These are phyloP conservation scores for Yamadazyma kitorensis DNA, from an alignment of 805 yeast species.

Conservation along the genomic window DNA sequence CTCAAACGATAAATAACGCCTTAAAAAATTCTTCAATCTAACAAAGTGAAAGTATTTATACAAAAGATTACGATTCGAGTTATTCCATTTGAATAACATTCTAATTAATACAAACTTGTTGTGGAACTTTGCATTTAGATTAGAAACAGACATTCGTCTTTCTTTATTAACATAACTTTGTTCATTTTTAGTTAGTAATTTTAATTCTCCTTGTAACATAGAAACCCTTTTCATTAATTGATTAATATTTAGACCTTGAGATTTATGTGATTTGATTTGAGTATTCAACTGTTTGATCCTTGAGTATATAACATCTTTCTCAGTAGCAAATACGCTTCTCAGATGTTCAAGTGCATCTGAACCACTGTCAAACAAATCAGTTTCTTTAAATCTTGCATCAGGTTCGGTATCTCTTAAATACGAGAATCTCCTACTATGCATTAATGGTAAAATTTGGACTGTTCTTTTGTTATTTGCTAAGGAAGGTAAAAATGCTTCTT, in stretches of 20 bases:
- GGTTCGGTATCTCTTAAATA: conserved; percentile 59
- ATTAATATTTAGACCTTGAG: conserved; percentile 6
- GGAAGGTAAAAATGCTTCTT: conserved; percentile 50
- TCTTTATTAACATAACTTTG: conserved; percentile 8
- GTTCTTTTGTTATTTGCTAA: conserved; percentile 33
- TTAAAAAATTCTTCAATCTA: conserved; percentile 23
- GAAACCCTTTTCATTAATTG: conserved; percentile 18
- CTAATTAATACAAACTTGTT: conserved; percentile 37
- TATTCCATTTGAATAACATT: conserved; percentile 44
- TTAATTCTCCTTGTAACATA: conserved; percentile 19
- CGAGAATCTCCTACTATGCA: conserved; percentile 66
- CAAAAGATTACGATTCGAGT: conserved; percentile 29
- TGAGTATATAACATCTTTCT: conserved; percentile 22
- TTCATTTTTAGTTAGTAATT: conserved; percentile 6
- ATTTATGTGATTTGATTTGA: conserved; percentile 13
- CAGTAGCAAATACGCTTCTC: conserved; percentile 25
- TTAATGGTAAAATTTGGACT: conserved; percentile 56
- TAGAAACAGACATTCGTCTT: conserved; percentile 10
- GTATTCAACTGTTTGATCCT: conserved; percentile 25
- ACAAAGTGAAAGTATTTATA: conserved; percentile 38
- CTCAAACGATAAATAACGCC: conserved; percentile 33
- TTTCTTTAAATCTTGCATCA: conserved; percentile 10
- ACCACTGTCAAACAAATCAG: conserved; percentile 22
- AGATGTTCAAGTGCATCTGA: conserved; percentile 26
- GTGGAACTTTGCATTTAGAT: conserved; percentile 22